phyloP scores from a whole-genome alignment of 129 eudicot species.

The Heracleum sosnowskyi region DNA sequence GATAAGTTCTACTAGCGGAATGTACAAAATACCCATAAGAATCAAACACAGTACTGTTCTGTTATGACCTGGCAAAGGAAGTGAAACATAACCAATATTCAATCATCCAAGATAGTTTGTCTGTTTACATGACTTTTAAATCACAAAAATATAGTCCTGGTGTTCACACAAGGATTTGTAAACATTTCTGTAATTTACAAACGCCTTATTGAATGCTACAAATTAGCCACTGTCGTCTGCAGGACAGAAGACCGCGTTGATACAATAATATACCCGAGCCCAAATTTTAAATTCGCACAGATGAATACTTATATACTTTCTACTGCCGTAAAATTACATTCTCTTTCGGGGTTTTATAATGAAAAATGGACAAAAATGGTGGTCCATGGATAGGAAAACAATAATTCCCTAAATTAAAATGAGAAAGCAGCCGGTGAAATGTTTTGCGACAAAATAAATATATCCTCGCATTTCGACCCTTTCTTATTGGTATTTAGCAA shows the following conservation, averaged over 20 bases:
- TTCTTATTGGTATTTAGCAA: too few relatives aligned
- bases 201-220: conserved; percentile 2
- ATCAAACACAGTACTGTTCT: conserved; percentile 92
- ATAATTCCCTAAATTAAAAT: too few relatives aligned
- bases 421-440: too few relatives aligned
- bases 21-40: conserved; percentile 35
- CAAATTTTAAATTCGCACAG: neutral
- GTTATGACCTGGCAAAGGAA: conserved; percentile 65
- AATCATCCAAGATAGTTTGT: neutral
- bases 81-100: neutral
- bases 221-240: neutral
- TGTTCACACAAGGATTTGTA: neutral
- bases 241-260: conserved; percentile 1
- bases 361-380: too few relatives aligned
- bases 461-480: too few relatives aligned
- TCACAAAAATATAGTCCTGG: neutral
- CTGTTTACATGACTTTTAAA: neutral
- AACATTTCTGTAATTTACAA: neutral
- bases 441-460: too few relatives aligned
- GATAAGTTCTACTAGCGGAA: neutral
- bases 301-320: too few relatives aligned
- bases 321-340: too few relatives aligned
- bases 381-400: too few relatives aligned
- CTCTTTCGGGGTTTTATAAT: too few relatives aligned
- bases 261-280: neutral